A percentile compares a stretch with the other conserved stretches of the same genome.
Conservation (phyloP, 106 monocot species). For the Allium fistulosum region DNA sequence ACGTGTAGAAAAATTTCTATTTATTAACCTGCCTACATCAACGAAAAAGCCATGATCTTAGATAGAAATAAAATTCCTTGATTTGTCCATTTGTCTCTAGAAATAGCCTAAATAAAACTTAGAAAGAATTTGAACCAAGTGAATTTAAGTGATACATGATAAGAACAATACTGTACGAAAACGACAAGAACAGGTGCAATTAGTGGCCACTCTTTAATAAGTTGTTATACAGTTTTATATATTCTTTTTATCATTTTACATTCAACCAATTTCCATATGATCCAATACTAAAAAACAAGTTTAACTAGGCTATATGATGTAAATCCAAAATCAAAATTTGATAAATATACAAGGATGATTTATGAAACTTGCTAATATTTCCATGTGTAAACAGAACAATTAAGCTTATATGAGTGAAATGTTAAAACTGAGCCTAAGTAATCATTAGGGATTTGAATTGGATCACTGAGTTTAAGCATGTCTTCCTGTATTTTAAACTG, state of each 20-base stretch:
- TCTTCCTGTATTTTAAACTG: too few relatives aligned
- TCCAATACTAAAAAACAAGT: too few relatives aligned
- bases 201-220: not conserved
- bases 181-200: not conserved
- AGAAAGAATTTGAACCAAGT: not conserved
- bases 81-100: not conserved
- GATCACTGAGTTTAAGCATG: too few relatives aligned
- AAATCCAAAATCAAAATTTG: too few relatives aligned
- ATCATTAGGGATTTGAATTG: too few relatives aligned
- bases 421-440: too few relatives aligned
- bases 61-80: not conserved
- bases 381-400: too few relatives aligned
- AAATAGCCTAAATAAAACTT: not conserved
- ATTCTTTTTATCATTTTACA: not conserved
- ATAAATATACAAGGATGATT: too few relatives aligned
- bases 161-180: constrained; percentile 5
- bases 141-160: not conserved
- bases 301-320: too few relatives aligned
- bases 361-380: too few relatives aligned
- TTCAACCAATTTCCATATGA: not conserved
- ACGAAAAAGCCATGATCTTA: constrained; percentile 4
- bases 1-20: not conserved
- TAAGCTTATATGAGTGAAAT: too few relatives aligned
- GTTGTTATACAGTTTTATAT: not conserved
- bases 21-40: constrained; percentile 11